A percentile compares a stretch with the other conserved stretches of the same genome.
Conservation (phyloP, 148 eudicot species). For the Euryodendron excelsum region DNA sequence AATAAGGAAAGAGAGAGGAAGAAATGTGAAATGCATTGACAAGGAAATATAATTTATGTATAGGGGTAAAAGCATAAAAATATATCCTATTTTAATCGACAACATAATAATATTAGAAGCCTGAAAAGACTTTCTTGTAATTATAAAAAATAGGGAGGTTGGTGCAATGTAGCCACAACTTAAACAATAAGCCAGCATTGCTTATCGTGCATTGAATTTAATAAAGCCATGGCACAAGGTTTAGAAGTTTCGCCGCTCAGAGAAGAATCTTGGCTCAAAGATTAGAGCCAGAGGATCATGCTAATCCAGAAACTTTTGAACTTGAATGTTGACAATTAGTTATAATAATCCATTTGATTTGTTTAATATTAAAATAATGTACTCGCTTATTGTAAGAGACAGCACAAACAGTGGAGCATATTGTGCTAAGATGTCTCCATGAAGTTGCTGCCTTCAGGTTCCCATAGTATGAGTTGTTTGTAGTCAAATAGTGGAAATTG, state of each 20-base stretch:
- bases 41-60: too few relatives aligned
- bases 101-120: too few relatives aligned
- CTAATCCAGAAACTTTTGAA: constrained; percentile 1
- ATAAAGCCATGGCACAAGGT: constrained; percentile 16
- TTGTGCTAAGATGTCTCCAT: constrained; percentile 32
- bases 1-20: too few relatives aligned
- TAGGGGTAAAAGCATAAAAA: too few relatives aligned
- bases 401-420: constrained; percentile 39
- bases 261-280: constrained; percentile 44
- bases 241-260: constrained; percentile 55
- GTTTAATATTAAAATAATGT: neutral
- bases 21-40: too few relatives aligned
- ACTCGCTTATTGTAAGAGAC: constrained; percentile 19
- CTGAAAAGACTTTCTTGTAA: too few relatives aligned
- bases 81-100: too few relatives aligned
- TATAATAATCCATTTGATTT: neutral
- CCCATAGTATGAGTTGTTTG: too few relatives aligned
- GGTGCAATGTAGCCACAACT: too few relatives aligned
- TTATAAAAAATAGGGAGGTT: too few relatives aligned
- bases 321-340: neutral
- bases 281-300: constrained; percentile 7
- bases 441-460: constrained; percentile 17
- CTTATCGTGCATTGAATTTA: neutral
- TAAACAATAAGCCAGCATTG: neutral
- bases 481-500: neutral